Evolutionary conservation across 768 basidiomycete genomes (phyloP).

Genomic region (Gyrodon lividus): DNA sequence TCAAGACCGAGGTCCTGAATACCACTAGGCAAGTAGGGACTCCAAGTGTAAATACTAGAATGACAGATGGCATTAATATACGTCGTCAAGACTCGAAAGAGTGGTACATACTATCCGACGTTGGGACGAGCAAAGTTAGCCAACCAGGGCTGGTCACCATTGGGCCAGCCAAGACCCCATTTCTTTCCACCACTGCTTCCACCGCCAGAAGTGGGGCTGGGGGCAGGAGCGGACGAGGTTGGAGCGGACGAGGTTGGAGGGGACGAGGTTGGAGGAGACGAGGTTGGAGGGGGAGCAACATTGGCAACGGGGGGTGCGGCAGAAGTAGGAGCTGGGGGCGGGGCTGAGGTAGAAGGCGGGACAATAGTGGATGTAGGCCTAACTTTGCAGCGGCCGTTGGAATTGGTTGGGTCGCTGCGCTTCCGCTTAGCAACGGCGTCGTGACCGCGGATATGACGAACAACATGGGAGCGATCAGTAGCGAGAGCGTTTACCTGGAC

Average conservation of each 20-base stretch:
- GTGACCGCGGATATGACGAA: slow-evolving; percentile 47
- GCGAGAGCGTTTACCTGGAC: slow-evolving; percentile 54
- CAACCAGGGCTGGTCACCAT: slow-evolving; percentile 46
- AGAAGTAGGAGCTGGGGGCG: slow-evolving; percentile 1
- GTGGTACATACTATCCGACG: slow-evolving; percentile 40
- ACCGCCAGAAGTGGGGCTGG: slow-evolving; percentile 11
- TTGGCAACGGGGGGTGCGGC: slow-evolving; percentile 11
- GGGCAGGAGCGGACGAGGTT: slow-evolving; percentile 17
- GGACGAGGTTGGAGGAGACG: slow-evolving; percentile 17
- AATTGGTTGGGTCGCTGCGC: slow-evolving; percentile 32
- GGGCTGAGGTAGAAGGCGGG: slow-evolving; percentile 14
- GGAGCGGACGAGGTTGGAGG: slow-evolving; percentile 17
- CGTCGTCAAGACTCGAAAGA: not conserved
- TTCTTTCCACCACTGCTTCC: slow-evolving; percentile 38
- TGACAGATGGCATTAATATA: not conserved
- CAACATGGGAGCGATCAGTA: slow-evolving; percentile 36
- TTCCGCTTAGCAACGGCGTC: slow-evolving; percentile 51
- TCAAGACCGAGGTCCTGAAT: slow-evolving; percentile 39
- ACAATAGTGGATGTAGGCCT: slow-evolving; percentile 36
- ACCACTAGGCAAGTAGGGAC: slow-evolving; percentile 38
- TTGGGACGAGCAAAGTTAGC: slow-evolving; percentile 43
- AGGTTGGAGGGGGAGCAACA: slow-evolving; percentile 17
- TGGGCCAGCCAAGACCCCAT: slow-evolving; percentile 65
- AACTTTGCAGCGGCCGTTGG: slow-evolving; percentile 56
- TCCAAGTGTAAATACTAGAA: slow-evolving; percentile 65